Conservation (phyloP, 2,329 filamentous ascomycete genomes). For the Monilinia fructigena region DNA sequence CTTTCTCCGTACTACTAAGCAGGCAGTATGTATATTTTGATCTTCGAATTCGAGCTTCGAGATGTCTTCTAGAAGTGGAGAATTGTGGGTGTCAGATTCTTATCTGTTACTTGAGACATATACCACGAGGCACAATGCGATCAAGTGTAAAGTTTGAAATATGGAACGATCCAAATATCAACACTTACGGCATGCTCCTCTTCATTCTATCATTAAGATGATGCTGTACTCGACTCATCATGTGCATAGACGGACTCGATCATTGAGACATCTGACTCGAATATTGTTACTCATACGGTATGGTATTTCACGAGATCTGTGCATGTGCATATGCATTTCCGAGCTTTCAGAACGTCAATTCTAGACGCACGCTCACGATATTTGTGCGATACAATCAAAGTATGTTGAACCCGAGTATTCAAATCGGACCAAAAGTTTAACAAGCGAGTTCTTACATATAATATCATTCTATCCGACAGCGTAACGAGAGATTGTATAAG, state of each 20-base stretch:
- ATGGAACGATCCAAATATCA: too few species aligned
- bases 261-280: neutral
- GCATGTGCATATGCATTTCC: too few species aligned
- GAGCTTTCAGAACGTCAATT: neutral
- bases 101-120: neutral
- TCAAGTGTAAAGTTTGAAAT: neutral
- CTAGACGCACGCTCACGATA: neutral
- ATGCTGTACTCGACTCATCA: too few species aligned
- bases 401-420: too few species aligned
- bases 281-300: neutral
- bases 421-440: neutral
- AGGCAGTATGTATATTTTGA: neutral
- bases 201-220: too few species aligned
- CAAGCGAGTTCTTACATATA: neutral
- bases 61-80: neutral
- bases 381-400: neutral
- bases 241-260: too few species aligned
- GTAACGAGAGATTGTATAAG: too few species aligned
- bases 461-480: too few species aligned
- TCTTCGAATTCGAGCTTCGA: neutral
- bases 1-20: neutral
- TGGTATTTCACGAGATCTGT: slow-evolving; percentile 7
- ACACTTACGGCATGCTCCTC: too few species aligned
- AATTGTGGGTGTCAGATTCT: neutral
- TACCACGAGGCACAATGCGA: slow-evolving; percentile 2